These are phyloP conservation scores for Eucalyptus victrix DNA, from an alignment of 345 rosid species.

Conservation along the genomic window DNA sequence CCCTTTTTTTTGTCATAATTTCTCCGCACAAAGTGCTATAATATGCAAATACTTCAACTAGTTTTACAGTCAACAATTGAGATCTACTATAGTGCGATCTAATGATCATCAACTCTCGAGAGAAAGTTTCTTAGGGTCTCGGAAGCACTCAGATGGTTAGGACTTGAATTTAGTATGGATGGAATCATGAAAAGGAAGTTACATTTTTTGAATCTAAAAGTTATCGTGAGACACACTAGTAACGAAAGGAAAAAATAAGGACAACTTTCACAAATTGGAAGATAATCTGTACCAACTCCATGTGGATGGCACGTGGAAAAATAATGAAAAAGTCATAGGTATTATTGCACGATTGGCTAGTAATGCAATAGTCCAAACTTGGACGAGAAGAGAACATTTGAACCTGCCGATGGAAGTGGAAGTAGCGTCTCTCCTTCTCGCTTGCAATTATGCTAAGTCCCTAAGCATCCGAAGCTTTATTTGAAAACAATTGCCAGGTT, in stretches of 20 bases:
- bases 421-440: not conserved
- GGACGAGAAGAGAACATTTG: not conserved
- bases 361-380: not conserved
- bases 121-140: not conserved
- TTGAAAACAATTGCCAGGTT: not conserved
- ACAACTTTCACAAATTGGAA: not conserved
- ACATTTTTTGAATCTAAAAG: not conserved
- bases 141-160: not conserved
- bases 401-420: not conserved
- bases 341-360: not conserved
- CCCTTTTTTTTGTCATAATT: not conserved
- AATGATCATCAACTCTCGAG: not conserved
- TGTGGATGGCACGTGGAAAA: not conserved
- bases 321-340: not conserved
- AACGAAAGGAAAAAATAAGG: not conserved
- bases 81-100: not conserved
- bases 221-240: not conserved
- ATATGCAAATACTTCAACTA: not conserved
- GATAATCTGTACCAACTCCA: not conserved
- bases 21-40: not conserved
- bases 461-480: fast-evolving
- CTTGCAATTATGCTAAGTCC: not conserved
- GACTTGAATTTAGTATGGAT: not conserved
- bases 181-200: not conserved
- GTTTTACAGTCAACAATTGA: not conserved